Base-by-base conservation (phyloP, 1,139 yeast species). In the Suhomyces taliae region DNA sequence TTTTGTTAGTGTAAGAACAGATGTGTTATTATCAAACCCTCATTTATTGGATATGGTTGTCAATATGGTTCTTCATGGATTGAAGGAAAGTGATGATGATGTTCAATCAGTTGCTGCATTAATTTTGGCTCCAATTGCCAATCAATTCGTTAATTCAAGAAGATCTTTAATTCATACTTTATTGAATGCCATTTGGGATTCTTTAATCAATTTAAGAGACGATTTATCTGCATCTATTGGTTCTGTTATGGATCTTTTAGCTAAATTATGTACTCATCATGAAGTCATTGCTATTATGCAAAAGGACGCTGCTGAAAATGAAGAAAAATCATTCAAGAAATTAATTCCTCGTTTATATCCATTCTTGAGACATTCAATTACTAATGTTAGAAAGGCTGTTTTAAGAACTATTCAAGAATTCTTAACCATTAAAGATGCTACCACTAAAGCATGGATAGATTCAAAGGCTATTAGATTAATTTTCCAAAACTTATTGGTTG, bases 101-200 rank as follows among this genome's bases (percentile, higher is more conserved):
- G 98, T 95, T 26, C 97, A 95, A 65, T 90, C 97, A 11, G 97
- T 93, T 41, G 91, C 97, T 19, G 99, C 99, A 0, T 87, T 96
- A 7, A 90, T 97, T 1, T 72, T 95, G 50, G 76, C 95, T 0
- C 99, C 99, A 3, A 89, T 93, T 44, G 93, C 97, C 1, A 76
- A 79, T 15, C 90, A 90, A 55, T 88, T 93, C 65, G 95, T 93
- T 15, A 71, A 78, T 33, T 72, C 87, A 37, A 81, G 86, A 45
- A 72, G 82, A 27, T 75, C 77, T 36, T 72, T 83, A 6, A 83
- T 91, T 12, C 84, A 82, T 47, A 72, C 81, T 11, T 76, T 93
- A 27, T 72, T 93, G 37, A 76, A 79, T 19, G 95, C 90, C 1
- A 82, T 93, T 19, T 93, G 99, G 99, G 85, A 83, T 47, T 89